Evolutionary conservation across 2,329 filamentous ascomycete genomes (phyloP).

Genomic region (Thelonectria rubi): DNA sequence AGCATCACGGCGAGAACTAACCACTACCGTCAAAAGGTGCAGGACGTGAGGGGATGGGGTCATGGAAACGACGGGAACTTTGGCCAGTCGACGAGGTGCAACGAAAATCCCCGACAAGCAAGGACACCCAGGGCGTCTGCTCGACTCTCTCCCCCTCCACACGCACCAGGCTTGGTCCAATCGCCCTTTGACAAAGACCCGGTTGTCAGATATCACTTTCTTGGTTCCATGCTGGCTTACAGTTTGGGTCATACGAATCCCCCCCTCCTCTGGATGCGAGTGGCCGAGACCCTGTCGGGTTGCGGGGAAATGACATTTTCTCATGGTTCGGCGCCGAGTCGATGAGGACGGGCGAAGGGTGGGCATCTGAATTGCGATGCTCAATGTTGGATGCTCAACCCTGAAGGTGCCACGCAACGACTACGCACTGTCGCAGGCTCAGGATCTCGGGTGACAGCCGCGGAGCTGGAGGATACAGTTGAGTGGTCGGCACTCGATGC

Average conservation of each 20-base stretch:
- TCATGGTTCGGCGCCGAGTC: neutral
- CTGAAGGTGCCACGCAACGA: slow-evolving; percentile 6
- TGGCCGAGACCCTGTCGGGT: slow-evolving; percentile 15
- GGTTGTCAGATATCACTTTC: slow-evolving; percentile 42
- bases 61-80: neutral
- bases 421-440: slow-evolving; percentile 1
- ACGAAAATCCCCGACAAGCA: neutral
- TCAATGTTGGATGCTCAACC: slow-evolving; percentile 5
- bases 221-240: slow-evolving; percentile 27
- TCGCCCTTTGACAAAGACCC: slow-evolving; percentile 18
- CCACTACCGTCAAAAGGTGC: slow-evolving; percentile 6
- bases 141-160: slow-evolving; percentile 26
- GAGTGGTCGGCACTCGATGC: neutral
- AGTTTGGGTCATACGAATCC: slow-evolving; percentile 17
- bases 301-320: slow-evolving; percentile 35
- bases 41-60: slow-evolving; percentile 10
- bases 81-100: neutral
- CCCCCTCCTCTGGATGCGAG: neutral
- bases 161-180: slow-evolving; percentile 23
- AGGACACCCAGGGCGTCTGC: neutral
- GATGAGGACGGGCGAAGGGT: neutral
- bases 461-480: neutral
- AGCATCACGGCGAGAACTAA: neutral
- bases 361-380: neutral
- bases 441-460: neutral